A percentile compares a stretch with the other conserved stretches of the same genome.
phyloP scores from a whole-genome alignment of 345 rosid genomes.

The Luvunga scandens region DNA sequence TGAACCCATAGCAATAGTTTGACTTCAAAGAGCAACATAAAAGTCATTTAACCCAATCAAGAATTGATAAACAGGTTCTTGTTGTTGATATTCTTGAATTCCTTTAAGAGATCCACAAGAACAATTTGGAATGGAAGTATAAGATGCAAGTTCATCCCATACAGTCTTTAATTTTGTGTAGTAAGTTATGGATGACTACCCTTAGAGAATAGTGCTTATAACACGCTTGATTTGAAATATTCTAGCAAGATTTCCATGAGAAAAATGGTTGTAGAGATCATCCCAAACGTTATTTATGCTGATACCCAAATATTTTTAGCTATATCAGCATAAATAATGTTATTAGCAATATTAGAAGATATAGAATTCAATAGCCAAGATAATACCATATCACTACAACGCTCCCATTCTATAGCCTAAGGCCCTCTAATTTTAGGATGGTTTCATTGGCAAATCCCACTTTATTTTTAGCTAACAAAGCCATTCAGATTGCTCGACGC shows the following conservation, averaged over 20 bases:
- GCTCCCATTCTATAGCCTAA: neutral
- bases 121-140: no score
- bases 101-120: no score
- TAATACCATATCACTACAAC: neutral
- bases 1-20: neutral
- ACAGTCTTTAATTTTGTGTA: no score
- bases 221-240: neutral
- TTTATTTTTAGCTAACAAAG: neutral
- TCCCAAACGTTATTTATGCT: no score
- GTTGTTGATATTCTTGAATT: no score
- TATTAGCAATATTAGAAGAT: neutral
- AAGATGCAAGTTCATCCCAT: no score
- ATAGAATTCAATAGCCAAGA: neutral
- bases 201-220: neutral
- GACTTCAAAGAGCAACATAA: neutral
- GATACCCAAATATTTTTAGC: no score
- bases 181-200: neutral
- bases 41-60: no score
- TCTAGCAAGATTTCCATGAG: neutral
- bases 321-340: neutral
- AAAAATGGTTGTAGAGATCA: no score
- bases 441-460: neutral
- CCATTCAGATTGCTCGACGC: neutral
- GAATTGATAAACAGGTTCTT: no score
- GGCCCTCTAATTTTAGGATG: no score